Evolutionary conservation across 768 basidiomycete genomes (phyloP), one percentile per base, ranked within the genome.

Genomic region (Auriscalpium vulgare): DNA sequence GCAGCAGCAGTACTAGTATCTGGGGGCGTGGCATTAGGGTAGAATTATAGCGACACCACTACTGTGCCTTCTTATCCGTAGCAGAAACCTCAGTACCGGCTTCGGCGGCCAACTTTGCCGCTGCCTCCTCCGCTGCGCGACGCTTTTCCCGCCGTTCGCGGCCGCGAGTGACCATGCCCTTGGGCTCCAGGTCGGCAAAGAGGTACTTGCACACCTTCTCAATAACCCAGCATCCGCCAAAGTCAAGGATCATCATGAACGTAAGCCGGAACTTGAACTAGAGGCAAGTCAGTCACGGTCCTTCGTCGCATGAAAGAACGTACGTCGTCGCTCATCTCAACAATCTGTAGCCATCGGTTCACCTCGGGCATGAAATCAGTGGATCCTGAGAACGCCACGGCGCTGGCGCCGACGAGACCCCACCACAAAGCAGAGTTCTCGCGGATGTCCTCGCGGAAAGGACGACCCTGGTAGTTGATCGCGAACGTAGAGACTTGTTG

Each of bases 401-500:
- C 80, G 53, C 84, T 84, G 34, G 93, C 95, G 10, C 88, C 91
- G 43, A 97, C 75, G 10, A 98, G 82, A 23, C 97, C 97, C 76
- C 85, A 98, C 70, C 82, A 97, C 17, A 99, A 68, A n/a, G 93
- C 88, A 3, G 85, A 74, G 71, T 99, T 99, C 72, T 99, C 97
- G 3, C 91, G 81, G 66, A 99, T 97, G 38, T 93, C 93, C 72
- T 99, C 97, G 37, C 97, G 86, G 85, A 98, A 99, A 0, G 97
- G 97, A 37, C 97, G 88, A 9, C 97, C 97, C 81, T 94, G 92
- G 81, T 95, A 99, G 75, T 99, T 99, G 74, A 98, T 93, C 4
- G 94, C 87, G 66, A 99, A 98, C 0, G 97, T 98, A 8, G 95
- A 98, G 2, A 99, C 95, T 70, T 99, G 97, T 68, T 99, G 95